Evolutionary conservation across 208 protist genomes (phyloP).

Genomic region (Trypanosoma vivax): DNA sequence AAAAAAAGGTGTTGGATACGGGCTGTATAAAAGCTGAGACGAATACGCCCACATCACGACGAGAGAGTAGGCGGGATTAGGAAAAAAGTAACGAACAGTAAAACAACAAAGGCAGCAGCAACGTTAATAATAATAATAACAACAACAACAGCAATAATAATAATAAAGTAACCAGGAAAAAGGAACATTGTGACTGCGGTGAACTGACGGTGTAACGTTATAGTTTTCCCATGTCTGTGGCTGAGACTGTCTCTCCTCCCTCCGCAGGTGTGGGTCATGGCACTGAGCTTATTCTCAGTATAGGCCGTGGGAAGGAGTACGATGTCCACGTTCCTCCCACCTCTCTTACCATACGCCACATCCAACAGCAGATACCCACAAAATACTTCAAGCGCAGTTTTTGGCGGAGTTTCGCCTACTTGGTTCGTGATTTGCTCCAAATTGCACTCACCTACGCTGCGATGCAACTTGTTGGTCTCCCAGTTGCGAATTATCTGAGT

Average conservation of each 20-base stretch:
- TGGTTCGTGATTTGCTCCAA: conserved; percentile 60
- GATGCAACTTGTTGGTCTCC: conserved; percentile 48
- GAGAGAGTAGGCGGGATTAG: too few relatives aligned
- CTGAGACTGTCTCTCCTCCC: background rate
- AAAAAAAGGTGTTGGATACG: too few relatives aligned
- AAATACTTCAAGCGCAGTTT: conserved; percentile 68
- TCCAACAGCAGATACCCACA: conserved; percentile 66
- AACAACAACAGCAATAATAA: background rate
- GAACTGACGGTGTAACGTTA: background rate
- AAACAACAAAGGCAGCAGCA: background rate
- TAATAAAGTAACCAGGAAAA: background rate
- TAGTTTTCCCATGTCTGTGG: background rate
- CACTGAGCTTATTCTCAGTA: conserved; percentile 52
- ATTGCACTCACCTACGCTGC: conserved; percentile 34
- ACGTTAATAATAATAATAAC: background rate
- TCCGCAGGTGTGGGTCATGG: background rate
- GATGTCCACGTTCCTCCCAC: conserved; percentile 57
- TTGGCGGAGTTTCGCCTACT: conserved; percentile 36
- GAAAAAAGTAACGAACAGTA: background rate
- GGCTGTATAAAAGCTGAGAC: too few relatives aligned
- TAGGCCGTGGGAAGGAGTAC: conserved; percentile 52
- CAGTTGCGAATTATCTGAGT: conserved; percentile 25
- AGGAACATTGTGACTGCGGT: background rate
- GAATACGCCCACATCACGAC: too few relatives aligned
- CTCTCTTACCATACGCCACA: conserved; percentile 59